A percentile compares a stretch with the other conserved stretches of the same genome.
These are phyloP conservation scores for Xylaria multiplex DNA, from an alignment of 2,329 filamentous ascomycete genomes.

Conservation along the genomic window DNA sequence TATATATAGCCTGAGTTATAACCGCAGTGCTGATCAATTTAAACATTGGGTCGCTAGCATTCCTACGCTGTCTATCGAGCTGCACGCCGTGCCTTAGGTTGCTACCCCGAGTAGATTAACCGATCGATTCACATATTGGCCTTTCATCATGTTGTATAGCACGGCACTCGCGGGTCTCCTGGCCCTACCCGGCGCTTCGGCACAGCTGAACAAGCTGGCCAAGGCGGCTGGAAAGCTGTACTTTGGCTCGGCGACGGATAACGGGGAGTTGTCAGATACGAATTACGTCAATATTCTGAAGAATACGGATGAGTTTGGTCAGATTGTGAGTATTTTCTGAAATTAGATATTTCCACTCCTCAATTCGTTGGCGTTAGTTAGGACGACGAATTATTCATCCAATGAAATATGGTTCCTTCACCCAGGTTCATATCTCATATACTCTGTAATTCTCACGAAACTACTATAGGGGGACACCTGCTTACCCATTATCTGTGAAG, in stretches of 20 bases:
- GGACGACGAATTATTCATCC: no score
- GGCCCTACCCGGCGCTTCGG: conserved; percentile 37
- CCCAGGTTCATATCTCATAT: neutral
- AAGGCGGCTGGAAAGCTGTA: conserved; percentile 66
- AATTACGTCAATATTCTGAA: conserved; percentile 66
- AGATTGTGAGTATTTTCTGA: conserved; percentile 52
- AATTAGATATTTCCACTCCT: neutral
- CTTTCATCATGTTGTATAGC: conserved; percentile 24
- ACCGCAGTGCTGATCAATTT: conserved; percentile 18
- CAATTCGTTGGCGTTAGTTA: neutral
- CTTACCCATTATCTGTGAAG: conserved; percentile 3
- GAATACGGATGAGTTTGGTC: conserved; percentile 68
- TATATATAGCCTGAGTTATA: conserved; percentile 30
- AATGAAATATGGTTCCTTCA: neutral
- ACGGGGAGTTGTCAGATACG: conserved; percentile 52
- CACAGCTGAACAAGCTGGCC: conserved; percentile 63
- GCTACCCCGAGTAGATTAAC: conserved; percentile 13
- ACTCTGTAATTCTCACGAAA: neutral
- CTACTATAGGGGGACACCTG: neutral
- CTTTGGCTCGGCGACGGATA: conserved; percentile 73
- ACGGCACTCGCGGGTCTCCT: conserved; percentile 32
- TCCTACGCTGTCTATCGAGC: conserved; percentile 10
- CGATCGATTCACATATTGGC: neutral
- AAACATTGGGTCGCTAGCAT: neutral
- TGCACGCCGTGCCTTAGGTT: conserved; percentile 7